Conservation (phyloP, 139 green algal species). For the Chlorella sp. region DNA sequence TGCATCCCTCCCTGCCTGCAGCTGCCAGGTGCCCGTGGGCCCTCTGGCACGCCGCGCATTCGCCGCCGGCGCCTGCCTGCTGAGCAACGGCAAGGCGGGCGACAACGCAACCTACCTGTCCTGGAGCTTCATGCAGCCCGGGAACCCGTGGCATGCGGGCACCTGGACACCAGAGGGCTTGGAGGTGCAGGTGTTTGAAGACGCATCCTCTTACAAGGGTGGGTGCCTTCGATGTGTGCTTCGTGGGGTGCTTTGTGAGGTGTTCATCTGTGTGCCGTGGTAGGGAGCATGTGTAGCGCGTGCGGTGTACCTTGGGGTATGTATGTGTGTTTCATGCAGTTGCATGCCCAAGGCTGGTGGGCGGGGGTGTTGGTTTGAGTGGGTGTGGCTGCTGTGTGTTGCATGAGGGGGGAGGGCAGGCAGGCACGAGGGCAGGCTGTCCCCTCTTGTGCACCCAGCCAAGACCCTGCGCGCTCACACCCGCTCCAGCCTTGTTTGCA, state of each 20-base stretch:
- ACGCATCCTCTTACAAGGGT: not conserved
- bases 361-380: no score
- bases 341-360: no score
- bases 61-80: not conserved
- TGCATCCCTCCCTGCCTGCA: not conserved
- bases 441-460: no score
- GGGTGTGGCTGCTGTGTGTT: no score
- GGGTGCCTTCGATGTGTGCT: not conserved
- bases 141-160: not conserved
- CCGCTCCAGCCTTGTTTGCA: not conserved
- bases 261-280: no score
- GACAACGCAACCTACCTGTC: not conserved
- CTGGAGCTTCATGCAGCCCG: not conserved
- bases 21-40: not conserved
- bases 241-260: no score
- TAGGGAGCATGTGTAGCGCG: no score
- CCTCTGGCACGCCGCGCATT: not conserved
- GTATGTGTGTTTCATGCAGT: no score
- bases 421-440: no score
- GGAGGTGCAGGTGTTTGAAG: not conserved
- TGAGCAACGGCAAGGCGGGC: not conserved
- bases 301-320: no score
- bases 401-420: no score
- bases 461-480: no score
- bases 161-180: not conserved